Evolutionary conservation across 2,329 filamentous ascomycete species (phyloP).

Genomic region (Plectosphaerella cucumerina): DNA sequence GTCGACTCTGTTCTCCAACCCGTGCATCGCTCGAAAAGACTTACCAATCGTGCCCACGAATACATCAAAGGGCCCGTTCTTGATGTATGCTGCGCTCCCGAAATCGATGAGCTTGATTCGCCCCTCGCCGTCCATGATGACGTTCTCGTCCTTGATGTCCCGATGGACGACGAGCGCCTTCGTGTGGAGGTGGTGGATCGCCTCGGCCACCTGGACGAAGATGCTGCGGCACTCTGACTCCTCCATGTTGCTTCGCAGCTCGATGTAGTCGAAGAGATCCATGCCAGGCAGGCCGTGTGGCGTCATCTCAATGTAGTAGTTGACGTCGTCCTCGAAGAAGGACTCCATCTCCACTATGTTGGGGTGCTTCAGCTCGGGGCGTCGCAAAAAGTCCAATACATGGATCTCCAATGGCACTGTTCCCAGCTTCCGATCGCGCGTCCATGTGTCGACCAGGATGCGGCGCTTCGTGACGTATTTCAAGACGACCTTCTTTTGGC

Average conservation of each 20-base stretch:
- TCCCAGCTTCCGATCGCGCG: conserved; percentile 83
- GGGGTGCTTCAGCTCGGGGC: conserved; percentile 62
- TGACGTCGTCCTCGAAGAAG: conserved; percentile 75
- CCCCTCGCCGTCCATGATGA: conserved; percentile 91
- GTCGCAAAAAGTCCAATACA: conserved; percentile 86
- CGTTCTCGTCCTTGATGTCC: conserved; percentile 98
- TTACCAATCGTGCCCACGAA: conserved; percentile 97
- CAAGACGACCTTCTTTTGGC: conserved; percentile 80
- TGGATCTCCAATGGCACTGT: conserved; percentile 97
- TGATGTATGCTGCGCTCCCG: conserved; percentile 96
- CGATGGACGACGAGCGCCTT: conserved; percentile 91
- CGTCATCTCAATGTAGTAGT: conserved; percentile 99
- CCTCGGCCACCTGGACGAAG: conserved; percentile 86
- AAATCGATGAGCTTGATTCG: conserved; percentile 98
- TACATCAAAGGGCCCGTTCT: conserved; percentile 96
- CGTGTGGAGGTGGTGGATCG: conserved; percentile 86
- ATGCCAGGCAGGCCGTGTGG: conserved; percentile 94
- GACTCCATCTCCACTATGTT: conserved; percentile 72
- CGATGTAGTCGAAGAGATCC: conserved; percentile 99
- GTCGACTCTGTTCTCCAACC: not conserved
- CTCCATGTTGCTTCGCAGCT: conserved; percentile 93
- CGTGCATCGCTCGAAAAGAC: conserved; percentile 28
- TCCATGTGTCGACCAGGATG: conserved; percentile 98
- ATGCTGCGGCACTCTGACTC: conserved; percentile 92
- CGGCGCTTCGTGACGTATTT: conserved; percentile 97